Evolutionary conservation across 352 stramenopile genomes (phyloP), one percentile per base, ranked within the genome.

Genomic region (Aphanomyces stellatus): DNA sequence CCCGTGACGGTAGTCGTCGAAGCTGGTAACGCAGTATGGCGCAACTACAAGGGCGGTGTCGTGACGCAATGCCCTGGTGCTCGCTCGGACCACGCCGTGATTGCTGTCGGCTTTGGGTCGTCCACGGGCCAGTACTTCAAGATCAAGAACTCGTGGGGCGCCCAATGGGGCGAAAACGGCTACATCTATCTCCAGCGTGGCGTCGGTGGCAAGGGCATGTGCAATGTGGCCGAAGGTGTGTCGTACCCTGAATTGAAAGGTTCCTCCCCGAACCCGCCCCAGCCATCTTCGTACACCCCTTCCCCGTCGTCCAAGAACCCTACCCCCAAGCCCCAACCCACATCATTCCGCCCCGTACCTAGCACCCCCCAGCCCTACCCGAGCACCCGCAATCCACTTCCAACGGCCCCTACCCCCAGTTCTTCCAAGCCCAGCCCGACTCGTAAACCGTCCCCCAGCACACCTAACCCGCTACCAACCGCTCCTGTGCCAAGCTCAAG

Each of bases 121-220:
- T 60, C 65, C 11, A 78, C 82, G 25, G 74, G 73, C 19, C 30
- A 61, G 4, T 84, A 83, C 67, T 70, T 64, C 24, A 80, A 78
- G 46, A 72, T 90, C 48, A 87, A 88, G 71, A 91, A 91, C 70
- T 79, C 83, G 65, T 91, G 81, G 80, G 82, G 82, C 4, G 78
- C 74, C 3, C 65, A 69, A 4, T 91, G 83, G 81, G 81, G 83
- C 28, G 82, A 90, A 59, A 41, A 75, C 13, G 83, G 81, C 24
- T 92, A 70, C 46, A 57, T 69, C 22, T 53, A 53, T 27, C 28
- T 71, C 17, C 19, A 61, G 35, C 53, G 53, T 13, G 53, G 53
- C 19, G 30, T 48, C 53, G 31, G 28, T 30, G 28, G 28, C 3
- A 24, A 46, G 11, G 53, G 53, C 19, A 41, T 61, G 53, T 61